phyloP scores from a whole-genome alignment of 257 asterid species.

The Gentiana macrophylla region DNA sequence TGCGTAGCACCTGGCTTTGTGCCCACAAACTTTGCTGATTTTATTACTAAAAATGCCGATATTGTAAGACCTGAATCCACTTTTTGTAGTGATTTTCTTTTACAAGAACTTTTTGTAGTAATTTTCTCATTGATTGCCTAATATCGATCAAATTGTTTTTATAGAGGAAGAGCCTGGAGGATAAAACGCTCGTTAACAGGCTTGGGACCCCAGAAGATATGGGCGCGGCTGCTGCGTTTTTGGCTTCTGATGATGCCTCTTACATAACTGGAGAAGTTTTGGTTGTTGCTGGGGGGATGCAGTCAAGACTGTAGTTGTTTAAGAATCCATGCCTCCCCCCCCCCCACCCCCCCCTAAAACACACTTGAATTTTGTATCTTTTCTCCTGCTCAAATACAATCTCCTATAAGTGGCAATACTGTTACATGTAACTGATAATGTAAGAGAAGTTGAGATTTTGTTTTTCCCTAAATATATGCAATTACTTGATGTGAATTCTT shows the following conservation, averaged over 20 bases:
- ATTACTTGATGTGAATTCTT: too few relatives aligned
- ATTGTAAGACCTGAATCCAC: constrained; percentile 27
- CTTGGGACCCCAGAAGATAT: constrained; percentile 77
- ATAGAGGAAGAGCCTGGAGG: constrained; percentile 58
- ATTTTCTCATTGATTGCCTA: neutral
- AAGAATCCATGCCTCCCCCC: neutral
- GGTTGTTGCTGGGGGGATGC: constrained; percentile 77
- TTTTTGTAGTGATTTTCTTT: too few relatives aligned
- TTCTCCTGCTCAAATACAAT: too few relatives aligned
- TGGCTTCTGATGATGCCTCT: constrained; percentile 88
- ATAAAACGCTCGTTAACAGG: constrained; percentile 51
- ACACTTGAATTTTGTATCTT: neutral
- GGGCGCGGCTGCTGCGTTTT: constrained; percentile 82
- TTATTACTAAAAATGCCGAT: constrained; percentile 29
- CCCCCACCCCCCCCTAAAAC: neutral
- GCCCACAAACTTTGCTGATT: constrained; percentile 69
- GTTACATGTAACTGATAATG: too few relatives aligned
- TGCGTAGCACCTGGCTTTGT: constrained; percentile 95
- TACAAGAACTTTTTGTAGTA: neutral
- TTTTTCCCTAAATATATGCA: too few relatives aligned
- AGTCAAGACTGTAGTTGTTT: constrained; percentile 49
- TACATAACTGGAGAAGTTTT: constrained; percentile 76
- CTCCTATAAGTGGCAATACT: too few relatives aligned
- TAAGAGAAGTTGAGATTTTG: too few relatives aligned
- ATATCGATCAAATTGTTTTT: constrained; percentile 5